Evolutionary conservation across 139 green algal species (phyloP), one percentile per base, ranked within the genome.

Genomic region (Chlamydomonas schloesseri): DNA sequence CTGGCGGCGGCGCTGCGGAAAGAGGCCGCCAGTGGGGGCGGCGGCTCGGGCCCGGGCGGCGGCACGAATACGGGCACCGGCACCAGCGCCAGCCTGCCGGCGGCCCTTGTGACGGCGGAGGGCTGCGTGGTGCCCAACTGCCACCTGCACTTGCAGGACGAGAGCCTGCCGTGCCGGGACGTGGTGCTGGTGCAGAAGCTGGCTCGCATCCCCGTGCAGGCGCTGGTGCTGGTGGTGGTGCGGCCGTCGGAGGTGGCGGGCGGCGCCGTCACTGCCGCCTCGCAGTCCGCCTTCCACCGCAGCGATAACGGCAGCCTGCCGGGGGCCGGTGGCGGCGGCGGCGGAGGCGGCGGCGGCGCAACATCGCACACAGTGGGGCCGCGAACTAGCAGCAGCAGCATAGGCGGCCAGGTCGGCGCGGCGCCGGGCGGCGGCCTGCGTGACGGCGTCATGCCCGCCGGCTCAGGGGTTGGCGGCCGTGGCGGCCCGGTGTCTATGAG

Each of bases 81-180:
- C 55, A 24, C 55, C 20, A 69, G 64, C 64, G 64, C 29, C 64
- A 29, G 37, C 76, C 9, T 46, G 50, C 28, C 17, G 18, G 33
- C 60, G 20, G 60, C 37, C 33, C 46, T 55, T 34, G 37, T 83
- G 37, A 73, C 58, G 37, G 28, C 60, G 1, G 34, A 62, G 36
- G 76, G 76, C 23, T 73, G 76, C 36, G 60, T 83, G 20, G 36
- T 83, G 8, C 76, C 36, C 31, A 83, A 83, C 60, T 83, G 76
- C 76, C 28, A 20, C 50, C n/a, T 17, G 31, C 55, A 28, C 24
- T 34, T 8, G 57, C 75, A 83, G 60, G 76, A 83, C 60, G 76
- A 83, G 58, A 57, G 60, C 9, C 36, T 73, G 28, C 76, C 76
- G 3, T 83, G 76, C 37, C 60, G 76, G 10, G 76, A 83, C 58